Conservation (phyloP, 805 yeast genomes). For the Torulaspora gathmanii region DNA sequence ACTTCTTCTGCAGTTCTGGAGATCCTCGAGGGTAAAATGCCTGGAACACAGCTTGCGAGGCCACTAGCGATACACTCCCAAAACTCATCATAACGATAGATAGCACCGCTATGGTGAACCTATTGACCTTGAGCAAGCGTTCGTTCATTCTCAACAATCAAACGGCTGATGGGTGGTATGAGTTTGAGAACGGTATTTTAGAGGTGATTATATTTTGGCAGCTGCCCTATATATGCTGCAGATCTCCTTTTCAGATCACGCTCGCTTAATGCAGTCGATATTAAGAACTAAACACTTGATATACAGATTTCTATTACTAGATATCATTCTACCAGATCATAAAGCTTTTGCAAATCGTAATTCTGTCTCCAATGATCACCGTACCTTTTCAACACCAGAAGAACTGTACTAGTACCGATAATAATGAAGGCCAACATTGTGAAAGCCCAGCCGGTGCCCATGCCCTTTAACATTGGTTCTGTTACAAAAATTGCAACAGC, state of each 20-base stretch:
- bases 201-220: not conserved
- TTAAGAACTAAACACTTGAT: not conserved
- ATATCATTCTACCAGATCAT: conserved; percentile 40
- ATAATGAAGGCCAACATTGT: conserved; percentile 61
- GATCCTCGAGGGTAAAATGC: conserved; percentile 24
- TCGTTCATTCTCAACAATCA: not conserved
- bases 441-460: conserved; percentile 68
- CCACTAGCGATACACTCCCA: conserved; percentile 44
- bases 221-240: not conserved
- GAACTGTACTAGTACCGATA: conserved; percentile 39
- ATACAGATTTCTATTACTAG: not conserved
- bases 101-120: conserved; percentile 15
- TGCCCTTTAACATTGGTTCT: conserved; percentile 61
- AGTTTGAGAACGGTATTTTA: not conserved
- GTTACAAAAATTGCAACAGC: conserved; percentile 71
- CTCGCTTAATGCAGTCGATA: not conserved
- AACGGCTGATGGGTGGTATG: not conserved
- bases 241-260: conserved; percentile 1
- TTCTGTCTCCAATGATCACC: conserved; percentile 63
- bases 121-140: conserved; percentile 10
- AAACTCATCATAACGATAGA: conserved; percentile 27
- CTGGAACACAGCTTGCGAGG: conserved; percentile 43
- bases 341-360: conserved; percentile 53
- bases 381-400: conserved; percentile 46
- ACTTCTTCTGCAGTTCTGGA: conserved; percentile 38